phyloP scores from a whole-genome alignment of 148 eudicot genomes.

The Nepenthes mirabilis region DNA sequence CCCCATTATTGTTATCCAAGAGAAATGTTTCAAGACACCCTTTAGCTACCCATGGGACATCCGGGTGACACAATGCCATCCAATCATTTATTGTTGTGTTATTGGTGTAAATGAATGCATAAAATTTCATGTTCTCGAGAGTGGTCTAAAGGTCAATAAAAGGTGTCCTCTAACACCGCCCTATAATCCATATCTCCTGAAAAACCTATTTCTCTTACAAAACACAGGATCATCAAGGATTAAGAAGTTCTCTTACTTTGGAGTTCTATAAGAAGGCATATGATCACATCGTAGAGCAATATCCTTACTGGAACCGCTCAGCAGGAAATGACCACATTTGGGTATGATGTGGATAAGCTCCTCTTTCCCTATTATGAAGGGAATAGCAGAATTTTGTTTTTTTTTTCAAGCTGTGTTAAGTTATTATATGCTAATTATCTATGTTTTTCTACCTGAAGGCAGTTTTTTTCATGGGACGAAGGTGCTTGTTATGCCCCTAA shows the following conservation, averaged over 20 bases:
- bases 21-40: too few species aligned
- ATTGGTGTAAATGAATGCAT: too few species aligned
- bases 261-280: slow-evolving; percentile 74
- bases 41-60: too few species aligned
- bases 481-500: slow-evolving; percentile 99
- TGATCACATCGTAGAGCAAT: slow-evolving; percentile 57
- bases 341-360: slow-evolving; percentile 24
- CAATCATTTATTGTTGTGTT: too few species aligned
- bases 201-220: neutral
- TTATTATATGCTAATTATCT: slow-evolving; percentile 12
- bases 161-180: too few species aligned
- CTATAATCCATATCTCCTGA: too few species aligned
- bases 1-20: too few species aligned
- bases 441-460: slow-evolving; percentile 28
- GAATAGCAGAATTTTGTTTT: neutral
- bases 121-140: too few species aligned
- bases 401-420: neutral
- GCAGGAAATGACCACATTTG: slow-evolving; percentile 92
- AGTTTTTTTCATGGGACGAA: slow-evolving; percentile 99
- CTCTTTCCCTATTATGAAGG: neutral
- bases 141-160: too few species aligned
- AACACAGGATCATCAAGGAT: slow-evolving; percentile 48
- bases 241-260: slow-evolving; percentile 77
- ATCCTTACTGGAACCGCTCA: slow-evolving; percentile 83
- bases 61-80: too few species aligned